Evolutionary conservation across 2,329 filamentous ascomycete species (phyloP).

Genomic region (Ophiocordyceps robertsii): DNA sequence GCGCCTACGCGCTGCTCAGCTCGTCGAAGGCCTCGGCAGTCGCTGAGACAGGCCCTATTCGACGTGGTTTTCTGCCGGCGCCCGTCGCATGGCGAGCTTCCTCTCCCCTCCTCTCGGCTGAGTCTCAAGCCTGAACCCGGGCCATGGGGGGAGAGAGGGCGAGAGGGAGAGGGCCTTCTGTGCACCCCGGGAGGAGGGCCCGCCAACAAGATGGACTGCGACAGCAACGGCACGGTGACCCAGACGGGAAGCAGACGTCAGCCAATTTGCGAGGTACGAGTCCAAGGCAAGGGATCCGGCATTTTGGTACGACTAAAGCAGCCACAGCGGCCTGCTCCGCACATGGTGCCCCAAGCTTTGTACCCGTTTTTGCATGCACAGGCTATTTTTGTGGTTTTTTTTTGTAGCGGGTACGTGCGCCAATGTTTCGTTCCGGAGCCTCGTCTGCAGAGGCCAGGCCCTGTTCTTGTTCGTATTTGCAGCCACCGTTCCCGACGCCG

Average conservation of each 20-base stretch:
- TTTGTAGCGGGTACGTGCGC: not conserved
- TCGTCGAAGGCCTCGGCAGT: not conserved
- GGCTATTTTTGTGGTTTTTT: no score
- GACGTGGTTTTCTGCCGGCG: not conserved
- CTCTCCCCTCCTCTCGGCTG: not conserved
- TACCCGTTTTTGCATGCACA: not conserved
- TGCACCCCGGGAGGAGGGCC: not conserved
- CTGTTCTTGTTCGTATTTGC: not conserved
- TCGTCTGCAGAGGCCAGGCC: not conserved
- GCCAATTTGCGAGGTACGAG: not conserved
- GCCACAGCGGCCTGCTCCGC: slow-evolving; percentile 1
- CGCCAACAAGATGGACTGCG: not conserved
- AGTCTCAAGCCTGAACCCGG: not conserved
- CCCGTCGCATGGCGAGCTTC: not conserved
- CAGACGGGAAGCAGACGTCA: no score
- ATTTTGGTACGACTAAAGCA: slow-evolving; percentile 4
- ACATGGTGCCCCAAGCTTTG: not conserved
- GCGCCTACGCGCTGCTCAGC: not conserved
- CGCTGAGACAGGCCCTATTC: not conserved
- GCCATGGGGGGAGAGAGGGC: no score
- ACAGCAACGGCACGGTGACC: no score
- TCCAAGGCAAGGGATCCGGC: slow-evolving; percentile 3
- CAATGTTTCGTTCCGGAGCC: not conserved
- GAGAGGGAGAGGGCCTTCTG: not conserved
- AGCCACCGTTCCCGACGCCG: not conserved